These are phyloP conservation scores for Backusella parvicylindrica DNA, from an alignment of 192 early-diverging fungal genomes.

Conservation along the genomic window DNA sequence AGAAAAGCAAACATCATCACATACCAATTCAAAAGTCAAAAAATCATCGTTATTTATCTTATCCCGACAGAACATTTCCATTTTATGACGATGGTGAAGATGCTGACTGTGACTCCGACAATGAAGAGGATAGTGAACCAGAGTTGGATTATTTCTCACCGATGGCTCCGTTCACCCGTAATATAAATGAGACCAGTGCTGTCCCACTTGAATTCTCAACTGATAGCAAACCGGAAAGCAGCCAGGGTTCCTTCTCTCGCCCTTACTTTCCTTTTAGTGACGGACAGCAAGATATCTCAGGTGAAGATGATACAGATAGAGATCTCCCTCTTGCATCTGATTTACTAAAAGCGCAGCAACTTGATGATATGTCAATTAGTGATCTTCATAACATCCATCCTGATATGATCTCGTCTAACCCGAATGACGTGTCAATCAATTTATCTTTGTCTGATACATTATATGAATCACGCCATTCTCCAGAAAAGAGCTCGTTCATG, in stretches of 20 bases:
- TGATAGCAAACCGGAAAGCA: not conserved
- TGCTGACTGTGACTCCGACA: slow-evolving; percentile 31
- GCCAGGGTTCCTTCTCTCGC: not conserved
- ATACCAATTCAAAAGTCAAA: not conserved
- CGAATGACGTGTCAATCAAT: not conserved
- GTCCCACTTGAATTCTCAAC: not conserved
- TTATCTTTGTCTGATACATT: not conserved
- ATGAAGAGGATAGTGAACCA: slow-evolving; percentile 24
- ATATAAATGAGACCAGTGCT: not conserved
- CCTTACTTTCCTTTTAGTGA: slow-evolving; percentile 13
- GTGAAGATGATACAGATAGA: not conserved
- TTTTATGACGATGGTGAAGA: slow-evolving; percentile 20
- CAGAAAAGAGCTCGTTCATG: slow-evolving; percentile 63
- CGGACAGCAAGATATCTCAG: slow-evolving; percentile 2
- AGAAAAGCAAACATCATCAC: not conserved
- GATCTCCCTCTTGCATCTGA: slow-evolving; percentile 16
- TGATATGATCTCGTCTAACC: not conserved
- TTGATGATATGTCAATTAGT: not conserved
- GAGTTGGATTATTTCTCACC: slow-evolving; percentile 25
- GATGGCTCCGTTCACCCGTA: slow-evolving; percentile 5
- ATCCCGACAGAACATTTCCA: not conserved
- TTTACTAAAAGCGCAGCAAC: not conserved
- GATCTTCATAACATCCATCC: slow-evolving; percentile 7
- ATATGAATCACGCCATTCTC: slow-evolving; percentile 7
- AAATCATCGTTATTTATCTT: not conserved